Conservation (phyloP, 768 basidiomycete genomes). For the Suillus weaverae region DNA sequence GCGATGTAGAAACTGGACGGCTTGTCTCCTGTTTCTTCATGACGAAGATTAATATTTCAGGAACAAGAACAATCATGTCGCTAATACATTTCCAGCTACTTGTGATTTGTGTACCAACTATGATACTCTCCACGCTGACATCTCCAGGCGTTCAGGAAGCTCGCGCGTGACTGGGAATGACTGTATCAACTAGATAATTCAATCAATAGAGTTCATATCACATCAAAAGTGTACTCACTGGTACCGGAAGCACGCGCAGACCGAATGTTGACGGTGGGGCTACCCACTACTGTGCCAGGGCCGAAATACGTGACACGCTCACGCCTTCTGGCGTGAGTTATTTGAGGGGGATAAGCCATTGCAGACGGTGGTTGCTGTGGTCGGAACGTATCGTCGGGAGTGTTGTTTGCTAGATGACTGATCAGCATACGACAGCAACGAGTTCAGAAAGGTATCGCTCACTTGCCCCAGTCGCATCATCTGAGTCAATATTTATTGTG, state of each 20-base stretch:
- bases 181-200: not conserved
- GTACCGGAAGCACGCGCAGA: not conserved
- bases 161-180: not conserved
- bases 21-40: not conserved
- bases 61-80: too few species aligned
- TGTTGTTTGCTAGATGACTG: not conserved
- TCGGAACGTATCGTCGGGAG: not conserved
- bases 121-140: not conserved
- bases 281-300: not conserved
- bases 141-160: not conserved
- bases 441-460: not conserved
- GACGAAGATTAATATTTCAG: not conserved
- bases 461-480: not conserved
- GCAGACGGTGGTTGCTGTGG: not conserved
- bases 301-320: not conserved
- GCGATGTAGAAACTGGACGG: not conserved
- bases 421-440: not conserved
- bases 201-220: not conserved
- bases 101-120: not conserved
- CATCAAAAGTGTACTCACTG: not conserved
- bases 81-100: not conserved
- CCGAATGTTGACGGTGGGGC: not conserved
- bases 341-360: not conserved
- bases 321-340: not conserved
- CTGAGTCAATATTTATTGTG: not conserved